phyloP scores from a whole-genome alignment of 257 asterid genomes.

The Ligustrum vulgare region DNA sequence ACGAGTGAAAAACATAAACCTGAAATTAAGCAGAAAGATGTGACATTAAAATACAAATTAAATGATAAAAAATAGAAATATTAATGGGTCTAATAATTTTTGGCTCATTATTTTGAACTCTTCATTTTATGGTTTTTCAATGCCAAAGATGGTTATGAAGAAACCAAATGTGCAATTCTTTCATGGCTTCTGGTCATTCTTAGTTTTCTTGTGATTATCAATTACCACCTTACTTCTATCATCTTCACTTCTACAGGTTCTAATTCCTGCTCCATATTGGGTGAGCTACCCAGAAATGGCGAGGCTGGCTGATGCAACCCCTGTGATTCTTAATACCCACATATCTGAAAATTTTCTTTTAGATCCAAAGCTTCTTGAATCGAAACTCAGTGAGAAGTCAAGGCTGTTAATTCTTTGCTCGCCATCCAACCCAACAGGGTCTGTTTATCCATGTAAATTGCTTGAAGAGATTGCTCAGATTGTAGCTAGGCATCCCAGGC shows the following conservation, averaged over 20 bases:
- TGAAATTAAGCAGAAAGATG: no score
- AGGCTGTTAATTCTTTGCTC: constrained; percentile 93
- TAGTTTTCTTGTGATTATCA: no score
- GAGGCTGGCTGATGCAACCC: constrained; percentile 89
- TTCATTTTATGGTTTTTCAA: no score
- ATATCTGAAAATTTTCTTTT: constrained; percentile 81
- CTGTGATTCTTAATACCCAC: constrained; percentile 74
- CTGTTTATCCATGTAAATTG: constrained; percentile 81
- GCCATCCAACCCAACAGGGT: constrained; percentile 98
- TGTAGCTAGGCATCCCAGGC: constrained; percentile 90
- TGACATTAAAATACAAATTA: no score
- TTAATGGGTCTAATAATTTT: no score
- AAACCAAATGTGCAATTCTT: background rate
- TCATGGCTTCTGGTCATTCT: no score
- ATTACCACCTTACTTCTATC: background rate
- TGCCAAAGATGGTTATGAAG: no score
- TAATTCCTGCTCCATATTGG: constrained; percentile 98
- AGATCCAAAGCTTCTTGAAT: constrained; percentile 80
- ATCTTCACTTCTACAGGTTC: constrained; percentile 52
- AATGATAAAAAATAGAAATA: no score
- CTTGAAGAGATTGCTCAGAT: constrained; percentile 87
- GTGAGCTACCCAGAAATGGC: constrained; percentile 99
- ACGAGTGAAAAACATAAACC: no score
- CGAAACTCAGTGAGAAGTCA: constrained; percentile 75
- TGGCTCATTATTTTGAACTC: no score